A percentile compares a stretch with the other conserved stretches of the same genome.
Evolutionary conservation across 2,329 filamentous ascomycete genomes (phyloP).

Genomic region (Exophiala bonariae): DNA sequence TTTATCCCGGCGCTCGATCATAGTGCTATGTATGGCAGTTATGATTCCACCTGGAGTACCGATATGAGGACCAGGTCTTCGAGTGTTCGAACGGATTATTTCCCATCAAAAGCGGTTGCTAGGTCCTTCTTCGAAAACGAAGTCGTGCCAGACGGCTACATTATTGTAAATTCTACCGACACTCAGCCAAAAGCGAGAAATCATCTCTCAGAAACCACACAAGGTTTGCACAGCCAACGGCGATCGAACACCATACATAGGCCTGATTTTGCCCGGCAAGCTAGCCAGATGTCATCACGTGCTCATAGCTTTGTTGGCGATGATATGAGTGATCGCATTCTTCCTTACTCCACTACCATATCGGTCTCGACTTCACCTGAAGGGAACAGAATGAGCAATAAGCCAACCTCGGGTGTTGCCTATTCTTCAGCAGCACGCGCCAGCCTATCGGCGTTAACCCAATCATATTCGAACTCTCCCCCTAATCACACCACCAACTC

Average conservation of each 20-base stretch:
- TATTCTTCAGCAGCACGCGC: constrained; percentile 23
- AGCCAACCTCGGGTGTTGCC: constrained; percentile 13
- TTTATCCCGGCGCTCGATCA: constrained; percentile 35
- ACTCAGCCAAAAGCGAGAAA: constrained; percentile 1
- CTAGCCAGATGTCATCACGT: constrained; percentile 19
- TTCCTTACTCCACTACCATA: constrained; percentile 16
- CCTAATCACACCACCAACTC: constrained; percentile 21
- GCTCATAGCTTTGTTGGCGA: constrained; percentile 23
- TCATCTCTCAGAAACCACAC: neutral
- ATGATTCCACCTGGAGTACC: neutral
- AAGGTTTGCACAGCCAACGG: constrained; percentile 4
- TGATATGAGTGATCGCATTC: constrained; percentile 19
- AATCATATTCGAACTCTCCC: constrained; percentile 28
- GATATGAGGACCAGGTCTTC: neutral
- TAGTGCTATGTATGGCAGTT: constrained; percentile 9
- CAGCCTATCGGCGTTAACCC: constrained; percentile 27
- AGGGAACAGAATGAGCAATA: constrained; percentile 19
- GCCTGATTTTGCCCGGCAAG: constrained; percentile 7
- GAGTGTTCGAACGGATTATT: constrained; percentile 14
- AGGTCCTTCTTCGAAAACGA: constrained; percentile 18
- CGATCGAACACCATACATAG: constrained; percentile 1
- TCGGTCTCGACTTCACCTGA: constrained; percentile 30
- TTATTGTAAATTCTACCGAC: constrained; percentile 12
- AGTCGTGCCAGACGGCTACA: constrained; percentile 14
- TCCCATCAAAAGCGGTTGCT: constrained; percentile 20